Evolutionary conservation across 192 early-diverging fungal genomes (phyloP), one percentile per base, ranked within the genome.

Genomic region (Gamsiella multidivaricata): DNA sequence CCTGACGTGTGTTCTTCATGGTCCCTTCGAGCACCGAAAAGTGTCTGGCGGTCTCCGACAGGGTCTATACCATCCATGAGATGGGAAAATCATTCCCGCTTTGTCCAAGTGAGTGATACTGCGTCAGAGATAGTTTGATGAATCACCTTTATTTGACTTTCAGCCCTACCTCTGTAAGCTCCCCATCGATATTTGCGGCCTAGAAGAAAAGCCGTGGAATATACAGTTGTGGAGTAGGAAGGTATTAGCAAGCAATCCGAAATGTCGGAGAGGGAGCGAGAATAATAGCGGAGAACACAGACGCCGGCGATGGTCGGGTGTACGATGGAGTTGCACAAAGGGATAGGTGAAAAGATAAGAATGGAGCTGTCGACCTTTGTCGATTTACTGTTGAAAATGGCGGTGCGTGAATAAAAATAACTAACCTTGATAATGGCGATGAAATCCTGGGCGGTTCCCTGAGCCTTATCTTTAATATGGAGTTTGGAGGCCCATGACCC

Each of bases 401-500:
- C 20, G 45, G 22, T 34, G 20, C 28, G 45, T 33, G 23, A 61
- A 5, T 15, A 6, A 18, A 23, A 23, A 51, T 33, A 47, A 51
- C 50, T 33, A 29, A 64, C 74, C 66, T 78, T 78, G 65, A 78
- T 61, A 28, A 69, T 41, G 31, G 65, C 59, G 28, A 68, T 32
- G 41, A 78, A 56, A 49, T 78, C 65, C 9, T 23, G 29, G 5
- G 47, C 74, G 18, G 74, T 69, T 3, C 18, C 53, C 31, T 78
- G 74, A 23, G 65, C 60, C 65, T 69, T 78, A 50, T 78, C 74
- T 61, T 64, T 78, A 11, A 78, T 32, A 32, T 43, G 51, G 12
- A 69, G 55, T 31, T 55, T 61, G 17, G 74, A 78, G 4, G 74
- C 65, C 74, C 74, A 78, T 22, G 65, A 33, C 34, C 74, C 74